Base-by-base conservation (phyloP, 1,284 basidiomycete species). In the Cryptococcus depauperatus region DNA sequence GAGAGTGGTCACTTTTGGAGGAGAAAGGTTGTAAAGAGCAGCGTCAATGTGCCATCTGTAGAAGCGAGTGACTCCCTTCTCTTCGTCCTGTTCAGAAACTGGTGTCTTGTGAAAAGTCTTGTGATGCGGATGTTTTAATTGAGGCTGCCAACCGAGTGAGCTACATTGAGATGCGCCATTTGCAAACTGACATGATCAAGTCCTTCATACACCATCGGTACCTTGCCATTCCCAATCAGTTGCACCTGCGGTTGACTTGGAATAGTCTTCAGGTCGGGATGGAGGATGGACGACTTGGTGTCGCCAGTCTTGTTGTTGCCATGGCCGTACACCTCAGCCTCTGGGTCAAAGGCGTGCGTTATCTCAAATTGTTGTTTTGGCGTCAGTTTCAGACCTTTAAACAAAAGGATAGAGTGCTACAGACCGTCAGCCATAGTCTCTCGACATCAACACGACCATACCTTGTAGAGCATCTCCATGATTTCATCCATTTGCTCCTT, bases 11-110 rank as follows among this genome's bases (percentile, higher is more conserved):
- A 89, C 89, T 56, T 78, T 82, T 2, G 90, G 90, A n/a, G 86
- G 86, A 22, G 79, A 79, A 21, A 89, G 77, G 52, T 85, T 81
- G 68, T 93, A 95, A 23, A 93, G 71, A 0, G 90, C 90, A 1
- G 90, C 90, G 60, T 95, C 90, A 66, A 93, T 92, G 70, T 93
- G 89, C 87, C 88, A 90, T 43, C 87, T 77, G 66, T 90, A 91
- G 76, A 87, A 92, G 23, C 89, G 79, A 9, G 89, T 92, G 38
- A 75, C 69, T 26, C 85, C 85, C 43, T 77, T 76, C 9, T 72
- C 78, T 56, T 85, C 83, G 52, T 93, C 87, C 57, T 84, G 84
- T 2, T 77, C 75, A 3, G 81, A 80, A 23, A 91, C 76, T n/a
- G 71, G 71, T 23, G 82, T 82, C 73, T 86, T 87, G 75, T 95